Evolutionary conservation across 139 green algal genomes (phyloP).

Genomic region (Gonium pectorale): DNA sequence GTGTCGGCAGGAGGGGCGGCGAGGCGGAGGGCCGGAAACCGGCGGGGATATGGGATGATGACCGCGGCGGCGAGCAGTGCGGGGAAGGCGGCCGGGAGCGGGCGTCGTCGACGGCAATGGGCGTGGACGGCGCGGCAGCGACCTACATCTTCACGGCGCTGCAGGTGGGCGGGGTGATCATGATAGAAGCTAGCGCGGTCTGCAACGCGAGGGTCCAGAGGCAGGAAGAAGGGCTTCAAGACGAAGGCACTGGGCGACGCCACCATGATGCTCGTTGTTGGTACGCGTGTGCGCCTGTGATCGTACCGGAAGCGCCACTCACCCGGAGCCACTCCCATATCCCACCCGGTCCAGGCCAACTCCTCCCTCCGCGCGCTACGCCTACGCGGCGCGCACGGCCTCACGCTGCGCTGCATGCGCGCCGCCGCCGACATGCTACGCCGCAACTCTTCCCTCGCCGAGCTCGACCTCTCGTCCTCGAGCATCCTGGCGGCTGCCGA

Average conservation of each 20-base stretch:
- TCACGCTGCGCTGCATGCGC: conserved; percentile 6
- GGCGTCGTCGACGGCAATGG: neutral
- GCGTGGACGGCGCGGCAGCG: neutral
- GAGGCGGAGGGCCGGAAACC: no score
- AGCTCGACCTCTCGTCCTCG: conserved; percentile 41
- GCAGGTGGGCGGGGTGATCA: conserved; percentile 26
- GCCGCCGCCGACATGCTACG: conserved; percentile 36
- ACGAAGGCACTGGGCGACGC: no score
- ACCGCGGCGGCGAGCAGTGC: neutral
- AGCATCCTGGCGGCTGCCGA: no score
- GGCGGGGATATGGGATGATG: neutral
- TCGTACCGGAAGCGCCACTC: neutral
- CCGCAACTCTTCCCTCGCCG: neutral
- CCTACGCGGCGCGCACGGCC: conserved; percentile 19
- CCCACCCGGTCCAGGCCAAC: conserved; percentile 14
- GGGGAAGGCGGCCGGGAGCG: neutral
- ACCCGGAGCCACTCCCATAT: neutral
- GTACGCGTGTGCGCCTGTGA: no score
- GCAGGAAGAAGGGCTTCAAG: no score
- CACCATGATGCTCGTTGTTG: no score
- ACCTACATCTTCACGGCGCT: conserved; percentile 23
- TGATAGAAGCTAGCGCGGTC: no score
- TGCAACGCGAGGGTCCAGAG: no score
- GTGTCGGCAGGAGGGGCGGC: neutral
- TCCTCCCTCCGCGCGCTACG: conserved; percentile 11